phyloP scores from a whole-genome alignment of 2,329 filamentous ascomycete species.

The Colletotrichum sp. region DNA sequence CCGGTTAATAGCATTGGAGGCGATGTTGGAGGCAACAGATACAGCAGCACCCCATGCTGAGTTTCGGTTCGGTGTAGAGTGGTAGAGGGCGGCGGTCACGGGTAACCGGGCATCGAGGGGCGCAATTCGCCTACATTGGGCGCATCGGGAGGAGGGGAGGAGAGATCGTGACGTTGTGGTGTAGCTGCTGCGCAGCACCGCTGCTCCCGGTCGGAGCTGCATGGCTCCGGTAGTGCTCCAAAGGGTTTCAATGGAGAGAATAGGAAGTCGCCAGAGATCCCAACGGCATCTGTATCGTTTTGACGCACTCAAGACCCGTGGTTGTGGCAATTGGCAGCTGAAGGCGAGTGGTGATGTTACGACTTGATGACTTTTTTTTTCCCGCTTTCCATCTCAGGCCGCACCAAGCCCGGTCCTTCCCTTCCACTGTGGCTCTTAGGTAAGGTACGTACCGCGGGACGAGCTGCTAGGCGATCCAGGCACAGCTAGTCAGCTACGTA shows the following conservation, averaged over 20 bases:
- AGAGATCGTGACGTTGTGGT: conserved; percentile 20
- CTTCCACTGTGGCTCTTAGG: not conserved
- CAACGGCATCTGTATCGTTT: not conserved
- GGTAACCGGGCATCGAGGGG: conserved; percentile 37
- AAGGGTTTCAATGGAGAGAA: conserved; percentile 4
- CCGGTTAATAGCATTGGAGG: conserved; percentile 69
- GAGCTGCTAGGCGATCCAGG: not conserved
- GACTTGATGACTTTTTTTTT: conserved; percentile 15
- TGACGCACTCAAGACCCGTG: not conserved
- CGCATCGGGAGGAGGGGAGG: conserved; percentile 29
- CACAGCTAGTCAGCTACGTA: not conserved
- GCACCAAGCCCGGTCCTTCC: not conserved
- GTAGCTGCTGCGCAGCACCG: conserved; percentile 48
- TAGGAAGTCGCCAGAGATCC: not conserved
- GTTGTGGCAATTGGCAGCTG: conserved; percentile 12
- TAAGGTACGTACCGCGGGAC: conserved; percentile 3
- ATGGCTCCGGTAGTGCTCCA: conserved; percentile 40
- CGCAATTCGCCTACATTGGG: conserved; percentile 39
- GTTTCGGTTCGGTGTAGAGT: conserved; percentile 48
- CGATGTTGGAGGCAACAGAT: conserved; percentile 72
- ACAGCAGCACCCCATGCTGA: conserved; percentile 82
- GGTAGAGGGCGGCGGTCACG: conserved; percentile 41
- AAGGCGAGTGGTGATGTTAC: not conserved
- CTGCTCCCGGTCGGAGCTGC: conserved; percentile 61
- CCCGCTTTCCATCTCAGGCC: not conserved